Evolutionary conservation across 2,329 filamentous ascomycete genomes (phyloP), one percentile per base, ranked within the genome.

Genomic region (Sarocladium kiliense): DNA sequence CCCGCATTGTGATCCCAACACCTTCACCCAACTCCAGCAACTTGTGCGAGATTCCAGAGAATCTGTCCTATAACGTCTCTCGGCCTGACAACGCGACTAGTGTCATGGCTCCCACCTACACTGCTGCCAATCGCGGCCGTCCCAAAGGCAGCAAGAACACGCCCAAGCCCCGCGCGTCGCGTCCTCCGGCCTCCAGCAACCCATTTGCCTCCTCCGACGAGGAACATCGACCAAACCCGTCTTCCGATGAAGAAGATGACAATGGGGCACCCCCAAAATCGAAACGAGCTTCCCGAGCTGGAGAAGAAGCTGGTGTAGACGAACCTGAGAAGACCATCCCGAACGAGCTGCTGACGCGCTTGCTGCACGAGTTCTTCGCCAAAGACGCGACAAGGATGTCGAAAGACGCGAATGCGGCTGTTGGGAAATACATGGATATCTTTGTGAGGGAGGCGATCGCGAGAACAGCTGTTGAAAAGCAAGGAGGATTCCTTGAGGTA

Each of bases 401-500:
- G 7, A 86, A 83, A 63, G 88, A 91, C 64, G 91, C 91, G 3
- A 89, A 92, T 67, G 79, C 75, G 6, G 82, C 91, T 1, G 81
- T 92, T 57, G 87, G 85, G 14, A 91, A 87, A 72, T 97, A 97
- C 68, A 80, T 97, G 70, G 91, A 97, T 70, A 83, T 93, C 0
- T 97, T 97, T 72, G 88, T 96, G 54, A 80, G 88, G 58, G 93
- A 97, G 74, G 90, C 91, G 1, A 85, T 97, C 66, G 90, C 91
- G 16, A 74, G 93, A 65, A 86, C 89, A 37, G 82, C 85, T 10
- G 84, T 85, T 57, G 88, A 90, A 75, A 86, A 87, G 66, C 76
- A 76, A 30, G 77, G 82, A 57, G 85, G 82, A 3, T 91, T 92
- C 65, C 68, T 93, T 34, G 89, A 94, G 81, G 87, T 91, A 61